Evolutionary conservation across 805 yeast species (phyloP).

Genomic region (Tetrapisispora fleetii): DNA sequence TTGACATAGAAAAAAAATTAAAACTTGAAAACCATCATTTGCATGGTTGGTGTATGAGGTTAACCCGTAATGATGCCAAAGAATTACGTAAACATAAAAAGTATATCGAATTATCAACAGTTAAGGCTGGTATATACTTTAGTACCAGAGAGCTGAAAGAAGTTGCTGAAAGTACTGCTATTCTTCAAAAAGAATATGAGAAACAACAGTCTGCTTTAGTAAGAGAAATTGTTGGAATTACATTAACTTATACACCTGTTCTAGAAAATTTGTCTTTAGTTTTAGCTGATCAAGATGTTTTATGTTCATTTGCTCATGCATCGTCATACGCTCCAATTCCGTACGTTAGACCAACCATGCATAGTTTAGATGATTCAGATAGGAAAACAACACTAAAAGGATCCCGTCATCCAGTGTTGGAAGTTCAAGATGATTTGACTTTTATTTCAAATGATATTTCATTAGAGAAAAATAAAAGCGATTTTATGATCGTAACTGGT

Average conservation of each 20-base stretch:
- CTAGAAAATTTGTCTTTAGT: constrained; percentile 55
- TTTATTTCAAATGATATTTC: constrained; percentile 88
- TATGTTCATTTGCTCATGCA: constrained; percentile 76
- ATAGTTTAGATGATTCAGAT: constrained; percentile 35
- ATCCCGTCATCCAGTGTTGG: constrained; percentile 94
- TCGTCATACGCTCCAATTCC: constrained; percentile 75
- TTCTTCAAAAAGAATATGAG: constrained; percentile 57
- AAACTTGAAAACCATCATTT: constrained; percentile 79
- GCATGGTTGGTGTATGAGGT: constrained; percentile 91
- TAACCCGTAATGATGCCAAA: constrained; percentile 82
- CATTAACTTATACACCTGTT: constrained; percentile 73
- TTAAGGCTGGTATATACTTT: constrained; percentile 91
- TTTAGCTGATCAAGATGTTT: constrained; percentile 72
- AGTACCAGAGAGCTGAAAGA: constrained; percentile 58
- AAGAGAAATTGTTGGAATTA: constrained; percentile 69
- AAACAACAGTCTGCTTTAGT: constrained; percentile 69
- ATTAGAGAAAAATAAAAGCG: constrained; percentile 45
- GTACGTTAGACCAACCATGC: constrained; percentile 65
- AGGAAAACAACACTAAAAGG: constrained; percentile 49
- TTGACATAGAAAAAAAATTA: constrained; percentile 80
- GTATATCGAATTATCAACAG: constrained; percentile 77
- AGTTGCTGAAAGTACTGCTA: constrained; percentile 48
- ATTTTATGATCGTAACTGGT: constrained; percentile 82
- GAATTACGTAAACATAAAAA: constrained; percentile 50
- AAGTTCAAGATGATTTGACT: constrained; percentile 80